Evolutionary conservation across 2,329 filamentous ascomycete genomes (phyloP), one percentile per base, ranked within the genome.

Genomic region (Cladosporium sp.): DNA sequence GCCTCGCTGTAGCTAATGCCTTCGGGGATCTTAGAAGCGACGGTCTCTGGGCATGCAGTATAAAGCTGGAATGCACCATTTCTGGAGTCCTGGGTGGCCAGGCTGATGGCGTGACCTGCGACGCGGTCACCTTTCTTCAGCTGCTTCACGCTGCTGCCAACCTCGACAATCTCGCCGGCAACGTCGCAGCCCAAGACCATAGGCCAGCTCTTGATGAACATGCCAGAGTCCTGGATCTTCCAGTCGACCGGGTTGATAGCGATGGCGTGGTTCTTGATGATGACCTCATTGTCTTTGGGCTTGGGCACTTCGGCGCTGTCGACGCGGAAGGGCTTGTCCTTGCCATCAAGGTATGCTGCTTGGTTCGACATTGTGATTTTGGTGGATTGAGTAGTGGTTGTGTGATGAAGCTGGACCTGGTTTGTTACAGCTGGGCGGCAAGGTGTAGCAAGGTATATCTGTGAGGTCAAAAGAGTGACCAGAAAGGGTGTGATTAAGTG

Each of bases 191-290:
- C 78, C 11, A 80, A 68, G 24, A 80, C 71, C 26, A 70, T 71
- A 4, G 78, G 78, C 66, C 73, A 80, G 0, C 70, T 69, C 49
- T 77, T 59, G 62, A 79, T 66, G 64, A 78, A 75, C 14, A 74
- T 32, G 30, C 74, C 75, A 49, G 64, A 68, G 65, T 77, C 75
- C 64, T 77, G 75, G 34, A 78, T 74, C 65, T 78, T 78, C 74
- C 75, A 66, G 68, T 80, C 78, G 1, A 78, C 76, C 1, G 78
- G 78, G 65, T 80, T 80, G 66, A 79, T 74, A 12, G 78, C 77
- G 12, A 77, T 55, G 11, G 77, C 76, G 59, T 73, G 68, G 71
- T 76, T 77, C 65, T 74, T 74, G 64, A 80, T 69, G 12, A 80
- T 68, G 59, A 80, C 64, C 44, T 79, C 73, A 41, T 75, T 69